Base-by-base conservation (phyloP, 441 rosid genomes). In the Geranium incanum region DNA sequence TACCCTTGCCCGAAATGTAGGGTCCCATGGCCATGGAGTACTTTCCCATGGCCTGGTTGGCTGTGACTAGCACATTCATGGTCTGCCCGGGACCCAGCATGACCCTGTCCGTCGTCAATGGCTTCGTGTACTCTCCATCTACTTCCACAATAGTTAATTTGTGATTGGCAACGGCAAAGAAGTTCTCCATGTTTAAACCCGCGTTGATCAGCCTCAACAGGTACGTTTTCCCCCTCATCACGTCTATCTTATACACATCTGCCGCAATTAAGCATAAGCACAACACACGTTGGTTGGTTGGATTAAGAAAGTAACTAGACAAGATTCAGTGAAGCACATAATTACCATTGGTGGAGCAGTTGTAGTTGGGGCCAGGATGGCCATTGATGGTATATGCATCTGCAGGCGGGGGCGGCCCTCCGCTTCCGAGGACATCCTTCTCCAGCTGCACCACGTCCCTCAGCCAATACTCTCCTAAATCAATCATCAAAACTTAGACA, bases 1-100 rank as follows among this genome's bases (percentile, higher is more conserved):
- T 74, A 4, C 78, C 77, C 62, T 76, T 78, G 48, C 85, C 96
- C 8, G 97, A 89, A 85, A 84, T 78, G 70, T 88, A 90, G 13
- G 97, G 95, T 69, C 97, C 95, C 84, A 87, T 82, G 69, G 90
- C 88, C 78, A 90, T 90, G 77, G 89, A 88, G 84, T 93, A 90
- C 80, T 70, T 85, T 78, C 86, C 89, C 5, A 77, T 77, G 50
- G 87, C 70, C 76, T 90, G 95, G 80, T 93, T 88, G 1, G 95
- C 91, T 4, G 88, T 80, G 75, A 90, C 90, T 1, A 93, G 92
- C 70, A 93, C 86, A 70, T 83, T 89, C 84, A 93, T 85, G 2
- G 98, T 93, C 83, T 93, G 98, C 43, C 97, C 98, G 0, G 97
- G 97, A 68, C 88, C 93, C 38, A 93, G 84, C 98, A 93, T 90